phyloP scores from a whole-genome alignment of 805 yeast genomes.

The Ogataea ganodermae region DNA sequence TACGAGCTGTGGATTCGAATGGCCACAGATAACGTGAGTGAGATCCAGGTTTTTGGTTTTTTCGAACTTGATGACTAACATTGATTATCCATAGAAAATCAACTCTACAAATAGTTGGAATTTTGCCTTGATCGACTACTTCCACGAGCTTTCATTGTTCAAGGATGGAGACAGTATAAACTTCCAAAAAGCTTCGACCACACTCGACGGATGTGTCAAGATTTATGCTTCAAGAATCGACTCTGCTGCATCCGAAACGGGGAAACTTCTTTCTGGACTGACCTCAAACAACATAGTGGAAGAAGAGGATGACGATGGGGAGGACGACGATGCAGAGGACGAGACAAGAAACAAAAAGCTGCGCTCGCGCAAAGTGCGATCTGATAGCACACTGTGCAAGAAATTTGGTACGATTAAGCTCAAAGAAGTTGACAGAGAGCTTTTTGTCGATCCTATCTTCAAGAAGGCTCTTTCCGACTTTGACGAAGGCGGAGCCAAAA shows the following conservation, averaged over 20 bases:
- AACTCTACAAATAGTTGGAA: constrained; percentile 87
- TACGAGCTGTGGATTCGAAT: constrained; percentile 82
- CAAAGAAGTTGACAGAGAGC: constrained; percentile 51
- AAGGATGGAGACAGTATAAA: constrained; percentile 78
- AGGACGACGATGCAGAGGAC: constrained; percentile 27
- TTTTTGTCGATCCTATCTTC: constrained; percentile 57
- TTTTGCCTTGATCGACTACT: constrained; percentile 87
- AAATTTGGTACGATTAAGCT: constrained; percentile 42
- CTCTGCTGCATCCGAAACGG: constrained; percentile 89
- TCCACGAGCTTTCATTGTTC: constrained; percentile 76
- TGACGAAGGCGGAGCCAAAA: constrained; percentile 65
- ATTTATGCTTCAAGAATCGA: constrained; percentile 90
- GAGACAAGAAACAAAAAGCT: constrained; percentile 17
- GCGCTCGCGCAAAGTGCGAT: constrained; percentile 21
- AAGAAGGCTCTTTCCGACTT: constrained; percentile 57
- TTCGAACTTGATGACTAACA: constrained; percentile 3
- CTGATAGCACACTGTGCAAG: constrained; percentile 38
- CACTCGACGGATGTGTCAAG: constrained; percentile 92
- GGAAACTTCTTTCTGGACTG: constrained; percentile 60
- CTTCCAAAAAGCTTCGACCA: constrained; percentile 88
- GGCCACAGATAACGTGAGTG: constrained; percentile 64
- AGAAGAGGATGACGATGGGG: constrained; percentile 27
- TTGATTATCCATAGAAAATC: constrained; percentile 49
- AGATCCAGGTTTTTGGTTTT: not conserved
- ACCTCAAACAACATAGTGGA: constrained; percentile 34